phyloP scores from a whole-genome alignment of 1,139 yeast genomes.

The Sugiyamaella castrensis region DNA sequence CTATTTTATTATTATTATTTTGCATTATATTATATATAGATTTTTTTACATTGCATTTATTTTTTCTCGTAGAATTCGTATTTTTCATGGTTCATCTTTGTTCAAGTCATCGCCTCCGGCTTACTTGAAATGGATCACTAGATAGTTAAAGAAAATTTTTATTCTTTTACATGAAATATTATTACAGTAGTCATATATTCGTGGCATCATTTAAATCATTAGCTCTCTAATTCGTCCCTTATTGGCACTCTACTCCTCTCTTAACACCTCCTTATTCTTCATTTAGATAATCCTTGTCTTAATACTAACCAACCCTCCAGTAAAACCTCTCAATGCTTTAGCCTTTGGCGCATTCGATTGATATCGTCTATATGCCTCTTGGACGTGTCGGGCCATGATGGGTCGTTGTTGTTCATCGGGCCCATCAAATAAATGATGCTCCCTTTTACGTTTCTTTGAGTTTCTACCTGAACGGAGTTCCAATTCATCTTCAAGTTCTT shows the following conservation, averaged over 20 bases:
- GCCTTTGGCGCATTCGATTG: conserved; percentile 62
- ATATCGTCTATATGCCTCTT: conserved; percentile 86
- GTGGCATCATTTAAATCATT: not conserved
- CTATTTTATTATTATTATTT: not conserved
- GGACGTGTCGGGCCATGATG: conserved; percentile 74
- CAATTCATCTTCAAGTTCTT: conserved; percentile 59
- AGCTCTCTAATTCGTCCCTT: not conserved
- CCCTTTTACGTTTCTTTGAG: conserved; percentile 38
- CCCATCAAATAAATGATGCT: conserved; percentile 76
- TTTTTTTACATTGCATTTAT: not conserved
- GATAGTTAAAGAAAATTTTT: not conserved
- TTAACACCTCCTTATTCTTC: too few species aligned
- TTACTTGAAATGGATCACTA: too few species aligned
- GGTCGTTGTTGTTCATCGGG: conserved; percentile 89
- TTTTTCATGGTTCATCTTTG: not conserved
- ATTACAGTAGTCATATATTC: not conserved
- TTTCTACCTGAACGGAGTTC: conserved; percentile 36
- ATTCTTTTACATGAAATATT: not conserved
- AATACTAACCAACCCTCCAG: conserved; percentile 57
- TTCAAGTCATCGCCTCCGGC: too few species aligned
- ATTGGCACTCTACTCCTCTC: not conserved
- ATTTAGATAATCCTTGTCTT: conserved; percentile 36
- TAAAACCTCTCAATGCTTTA: conserved; percentile 61
- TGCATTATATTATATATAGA: not conserved
- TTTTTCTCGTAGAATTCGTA: not conserved